Base-by-base conservation (phyloP, 805 yeast genomes). In the Candida awuae region DNA sequence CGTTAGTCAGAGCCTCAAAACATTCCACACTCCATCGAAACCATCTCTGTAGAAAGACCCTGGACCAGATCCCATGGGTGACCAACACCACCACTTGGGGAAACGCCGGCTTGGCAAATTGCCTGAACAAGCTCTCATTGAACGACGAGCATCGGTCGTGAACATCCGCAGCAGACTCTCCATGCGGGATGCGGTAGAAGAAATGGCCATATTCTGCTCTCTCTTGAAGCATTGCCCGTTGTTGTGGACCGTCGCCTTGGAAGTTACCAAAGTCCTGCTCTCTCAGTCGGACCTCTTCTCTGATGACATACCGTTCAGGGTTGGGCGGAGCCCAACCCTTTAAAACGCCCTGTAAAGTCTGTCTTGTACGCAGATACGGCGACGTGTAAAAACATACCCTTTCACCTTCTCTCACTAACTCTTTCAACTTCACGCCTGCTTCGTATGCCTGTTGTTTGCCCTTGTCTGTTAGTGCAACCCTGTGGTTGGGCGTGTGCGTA, bases 231-330 rank as follows among this genome's bases (percentile, higher is more conserved):
- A 86, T 80, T 48, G 69, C 66, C 48, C 87, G 87, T 47, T 76
- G 83, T 39, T 75, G 77, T 1, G 76, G 71, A 0, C 79, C 28
- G n/a, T 25, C 71, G 39, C 82, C 76, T 62, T 87, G 97, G 59
- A 86, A 87, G 56, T 87, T 87, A 16, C 97, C 97, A 55, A 88
- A 88, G 58, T 88, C 97, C 59, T 88, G 97, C 55, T 88, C 97
- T 46, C 97, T 68, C 74, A 88, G 75, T 39, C 96, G 64, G 10
- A 96, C 95, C 55, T 88, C 97, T 57, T 88, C 97, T 48, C 76
- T 71, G 3, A 82, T 73, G 28, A 27, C 18, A 17, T 25, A 27
- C 4, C 5, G 7, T 10, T 14, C 19, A 10, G 16, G 49, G 34
- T 55, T 62, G 53, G 51, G 47, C 9, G 55, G 61, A 6, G 62